Conservation (phyloP, 768 basidiomycete species). For the Leccinum rimulosum region DNA sequence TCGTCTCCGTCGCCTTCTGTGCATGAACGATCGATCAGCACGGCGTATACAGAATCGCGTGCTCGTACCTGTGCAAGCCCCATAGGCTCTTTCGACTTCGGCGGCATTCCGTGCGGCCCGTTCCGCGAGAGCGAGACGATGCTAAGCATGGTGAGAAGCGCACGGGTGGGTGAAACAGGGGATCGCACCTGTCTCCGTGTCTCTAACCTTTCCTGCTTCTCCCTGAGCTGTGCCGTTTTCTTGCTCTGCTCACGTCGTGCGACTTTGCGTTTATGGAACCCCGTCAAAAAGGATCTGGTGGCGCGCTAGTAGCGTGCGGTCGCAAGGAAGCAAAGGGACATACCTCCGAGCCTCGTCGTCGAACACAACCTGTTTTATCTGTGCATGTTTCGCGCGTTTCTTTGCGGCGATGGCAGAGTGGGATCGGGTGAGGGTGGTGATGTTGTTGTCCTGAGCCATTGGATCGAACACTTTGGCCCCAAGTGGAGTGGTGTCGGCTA, state of each 20-base stretch:
- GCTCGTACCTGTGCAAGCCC: constrained; percentile 44
- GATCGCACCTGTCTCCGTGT: constrained; percentile 70
- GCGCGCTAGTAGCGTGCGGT: constrained; percentile 13
- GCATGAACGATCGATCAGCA: constrained; percentile 10
- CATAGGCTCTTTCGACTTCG: constrained; percentile 73
- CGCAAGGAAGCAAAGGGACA: constrained; percentile 13
- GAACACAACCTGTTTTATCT: constrained; percentile 80
- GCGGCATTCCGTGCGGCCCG: constrained; percentile 75
- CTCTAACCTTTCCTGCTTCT: constrained; percentile 73
- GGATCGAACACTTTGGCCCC: background rate
- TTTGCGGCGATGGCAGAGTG: constrained; percentile 65
- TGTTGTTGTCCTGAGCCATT: constrained; percentile 46
- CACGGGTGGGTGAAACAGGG: background rate
- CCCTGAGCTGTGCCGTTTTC: constrained; percentile 69
- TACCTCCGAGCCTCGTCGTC: constrained; percentile 84
- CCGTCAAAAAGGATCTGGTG: constrained; percentile 85
- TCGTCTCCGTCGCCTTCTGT: constrained; percentile 40
- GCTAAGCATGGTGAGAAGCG: constrained; percentile 43
- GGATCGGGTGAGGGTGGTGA: constrained; percentile 58
- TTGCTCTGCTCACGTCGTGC: constrained; percentile 77
- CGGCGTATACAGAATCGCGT: background rate
- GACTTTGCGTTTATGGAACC: constrained; percentile 90
- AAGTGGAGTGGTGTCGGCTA: background rate
- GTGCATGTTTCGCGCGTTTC: constrained; percentile 58
- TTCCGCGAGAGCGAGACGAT: constrained; percentile 74